Base-by-base conservation (phyloP, 2,329 filamentous ascomycete species). In the Epicoccum sorghinum region DNA sequence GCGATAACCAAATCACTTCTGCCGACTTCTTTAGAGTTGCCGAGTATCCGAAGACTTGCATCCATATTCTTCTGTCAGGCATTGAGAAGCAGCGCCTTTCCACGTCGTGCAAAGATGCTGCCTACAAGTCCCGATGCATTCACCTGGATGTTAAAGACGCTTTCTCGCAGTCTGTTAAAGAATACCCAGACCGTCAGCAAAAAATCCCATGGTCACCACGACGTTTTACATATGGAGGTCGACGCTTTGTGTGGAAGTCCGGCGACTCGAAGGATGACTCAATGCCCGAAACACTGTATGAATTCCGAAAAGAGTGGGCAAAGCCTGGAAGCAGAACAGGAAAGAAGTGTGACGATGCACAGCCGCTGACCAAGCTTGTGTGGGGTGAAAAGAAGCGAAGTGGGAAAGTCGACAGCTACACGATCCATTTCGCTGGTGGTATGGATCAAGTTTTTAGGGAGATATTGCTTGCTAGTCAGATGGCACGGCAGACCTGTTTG, bases 181-280 rank as follows among this genome's bases (percentile, higher is more conserved):
- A 74, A 54, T 73, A 73, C 38, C 71, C 71, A 2, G 71, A 74
- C 39, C 62, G 71, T 6, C 68, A 70, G 46, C 69, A 73, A 35
- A 74, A 72, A 57, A 67, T 73, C n/a, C 71, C 71, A 2, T 74
- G 71, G 71, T 72, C 69, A 13, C 71, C 71, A 14, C 68, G 71
- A n/a, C 67, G 71, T 24, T 73, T 74, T 48, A 73, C 60, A 6
- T 74, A 73, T 41, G 71, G 70, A 36, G 71, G 71, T 8, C 69
- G 71, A 7, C 64, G 68, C 18, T 74, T 74, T 50, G 71, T 76
- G 18, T 83, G 79, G 77, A 79, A 68, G 32, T 71, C 70, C 7
- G 78, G 74, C 18, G 63, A 74, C 22, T 75, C 78, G 2, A 68
- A 82, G 64, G 80, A 83, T 57, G 79, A 82, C 33, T 69, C 70